Percentiles rank a stretch among this genome's conserved stretches.
Evolutionary conservation across 2,329 filamentous ascomycete genomes (phyloP).

Genomic region (Penicillium hesseltinei): DNA sequence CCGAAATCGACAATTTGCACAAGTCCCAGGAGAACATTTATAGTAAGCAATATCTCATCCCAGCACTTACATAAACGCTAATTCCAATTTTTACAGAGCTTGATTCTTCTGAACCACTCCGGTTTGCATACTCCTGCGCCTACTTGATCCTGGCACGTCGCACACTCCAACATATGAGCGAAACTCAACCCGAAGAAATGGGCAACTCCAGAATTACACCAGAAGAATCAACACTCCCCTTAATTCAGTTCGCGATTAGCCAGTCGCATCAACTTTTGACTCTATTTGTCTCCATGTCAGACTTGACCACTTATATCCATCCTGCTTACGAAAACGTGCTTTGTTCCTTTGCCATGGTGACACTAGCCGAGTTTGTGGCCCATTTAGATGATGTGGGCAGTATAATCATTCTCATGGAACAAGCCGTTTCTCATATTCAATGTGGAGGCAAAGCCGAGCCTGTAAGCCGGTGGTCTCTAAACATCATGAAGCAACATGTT

Average conservation of each 20-base stretch:
- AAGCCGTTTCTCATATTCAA: slow-evolving; percentile 17
- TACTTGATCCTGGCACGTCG: neutral
- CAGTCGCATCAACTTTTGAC: neutral
- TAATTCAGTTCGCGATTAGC: neutral
- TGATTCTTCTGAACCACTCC: neutral
- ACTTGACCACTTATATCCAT: neutral
- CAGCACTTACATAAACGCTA: neutral
- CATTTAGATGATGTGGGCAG: neutral
- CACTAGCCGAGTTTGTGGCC: neutral
- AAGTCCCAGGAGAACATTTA: neutral
- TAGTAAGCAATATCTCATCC: neutral
- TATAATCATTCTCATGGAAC: neutral
- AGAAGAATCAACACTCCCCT: neutral
- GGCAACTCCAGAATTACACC: neutral
- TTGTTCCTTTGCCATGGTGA: neutral
- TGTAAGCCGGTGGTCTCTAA: slow-evolving; percentile 17
- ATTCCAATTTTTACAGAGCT: neutral
- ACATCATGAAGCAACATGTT: slow-evolving; percentile 15
- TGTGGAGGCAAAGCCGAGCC: slow-evolving; percentile 18
- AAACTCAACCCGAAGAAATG: neutral
- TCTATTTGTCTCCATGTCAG: neutral
- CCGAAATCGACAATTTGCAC: neutral
- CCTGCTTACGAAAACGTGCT: neutral
- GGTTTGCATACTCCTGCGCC: neutral
- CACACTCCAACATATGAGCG: neutral